phyloP scores from a whole-genome alignment of 495 filamentous ascomycete species.

The Tuber borchii region DNA sequence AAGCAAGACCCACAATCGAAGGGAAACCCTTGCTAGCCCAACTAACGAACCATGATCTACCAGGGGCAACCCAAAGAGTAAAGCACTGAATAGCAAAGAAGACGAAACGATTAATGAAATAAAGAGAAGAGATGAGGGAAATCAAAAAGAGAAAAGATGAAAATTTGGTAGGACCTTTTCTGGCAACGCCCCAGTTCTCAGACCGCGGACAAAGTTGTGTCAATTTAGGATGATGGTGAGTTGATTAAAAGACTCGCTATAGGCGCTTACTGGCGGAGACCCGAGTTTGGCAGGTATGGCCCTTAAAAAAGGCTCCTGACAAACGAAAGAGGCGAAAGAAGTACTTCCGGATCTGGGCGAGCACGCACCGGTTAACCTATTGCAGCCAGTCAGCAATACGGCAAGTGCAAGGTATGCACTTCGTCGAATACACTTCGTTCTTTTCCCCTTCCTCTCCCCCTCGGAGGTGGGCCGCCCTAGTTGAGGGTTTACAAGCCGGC shows the following conservation, averaged over 20 bases:
- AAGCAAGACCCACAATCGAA: slow-evolving; percentile 24
- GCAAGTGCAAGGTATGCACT: slow-evolving; percentile 25
- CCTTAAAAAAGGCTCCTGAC: slow-evolving; percentile 24
- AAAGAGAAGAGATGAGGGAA: slow-evolving; percentile 16
- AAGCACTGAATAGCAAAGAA: slow-evolving; percentile 16
- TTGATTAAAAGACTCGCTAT: slow-evolving; percentile 29
- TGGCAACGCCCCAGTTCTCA: slow-evolving; percentile 29
- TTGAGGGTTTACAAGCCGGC: slow-evolving; percentile 17
- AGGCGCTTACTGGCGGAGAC: slow-evolving; percentile 30
- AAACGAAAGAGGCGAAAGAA: slow-evolving; percentile 28
- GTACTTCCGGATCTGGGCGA: slow-evolving; percentile 23
- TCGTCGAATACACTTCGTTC: slow-evolving; percentile 33
- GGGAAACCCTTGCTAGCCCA: slow-evolving; percentile 26
- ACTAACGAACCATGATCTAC: slow-evolving; percentile 27
- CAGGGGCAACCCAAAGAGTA: slow-evolving; percentile 22
- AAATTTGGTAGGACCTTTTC: slow-evolving; percentile 38
- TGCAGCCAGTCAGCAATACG: slow-evolving; percentile 32
- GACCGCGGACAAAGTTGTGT: slow-evolving; percentile 29
- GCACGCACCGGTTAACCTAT: slow-evolving; percentile 20
- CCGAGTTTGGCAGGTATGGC: slow-evolving; percentile 36
- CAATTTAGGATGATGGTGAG: slow-evolving; percentile 17
- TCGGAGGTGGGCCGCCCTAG: slow-evolving; percentile 20
- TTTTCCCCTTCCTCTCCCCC: slow-evolving; percentile 22
- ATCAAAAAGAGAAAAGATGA: slow-evolving; percentile 18
- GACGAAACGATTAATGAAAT: slow-evolving; percentile 26